A percentile compares a stretch with the other conserved stretches of the same genome.
Evolutionary conservation across 1,284 basidiomycete genomes (phyloP).

Genomic region (Ganoderma lucidum): DNA sequence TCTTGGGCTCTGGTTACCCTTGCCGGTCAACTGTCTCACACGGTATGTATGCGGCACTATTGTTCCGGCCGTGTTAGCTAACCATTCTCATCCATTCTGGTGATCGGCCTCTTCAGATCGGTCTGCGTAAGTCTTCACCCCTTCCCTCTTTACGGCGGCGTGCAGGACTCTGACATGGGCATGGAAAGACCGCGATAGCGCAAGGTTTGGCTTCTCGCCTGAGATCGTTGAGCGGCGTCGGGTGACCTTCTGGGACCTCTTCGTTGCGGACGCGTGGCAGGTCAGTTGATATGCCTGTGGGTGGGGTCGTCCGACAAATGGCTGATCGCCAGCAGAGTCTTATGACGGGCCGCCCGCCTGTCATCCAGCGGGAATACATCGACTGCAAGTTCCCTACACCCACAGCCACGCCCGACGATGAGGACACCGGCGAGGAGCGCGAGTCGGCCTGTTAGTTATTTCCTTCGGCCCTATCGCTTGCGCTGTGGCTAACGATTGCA

Average conservation of each 20-base stretch:
- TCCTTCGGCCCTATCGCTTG: neutral
- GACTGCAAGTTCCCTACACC: slow-evolving; percentile 40
- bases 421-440: slow-evolving; percentile 43
- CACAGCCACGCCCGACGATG: slow-evolving; percentile 36
- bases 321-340: slow-evolving; percentile 58
- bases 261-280: slow-evolving; percentile 47
- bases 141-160: neutral
- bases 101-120: slow-evolving; percentile 35
- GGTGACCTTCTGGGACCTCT: slow-evolving; percentile 54
- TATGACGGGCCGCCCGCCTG: slow-evolving; percentile 48
- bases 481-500: neutral
- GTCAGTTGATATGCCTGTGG: slow-evolving; percentile 27
- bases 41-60: slow-evolving; percentile 38
- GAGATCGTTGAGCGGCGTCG: slow-evolving; percentile 48
- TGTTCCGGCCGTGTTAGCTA: slow-evolving; percentile 2
- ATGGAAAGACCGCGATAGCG: slow-evolving; percentile 51
- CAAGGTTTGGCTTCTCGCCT: slow-evolving; percentile 47
- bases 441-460: slow-evolving; percentile 50
- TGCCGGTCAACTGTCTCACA: slow-evolving; percentile 44
- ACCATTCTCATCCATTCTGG: neutral
- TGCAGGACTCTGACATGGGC: neutral
- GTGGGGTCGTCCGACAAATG: slow-evolving; percentile 3
- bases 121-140: slow-evolving; percentile 39
- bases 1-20: slow-evolving; percentile 46
- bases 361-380: slow-evolving; percentile 41